These are phyloP conservation scores for Clarireedia hainanense DNA, from an alignment of 2,329 filamentous ascomycete species.

Conservation along the genomic window DNA sequence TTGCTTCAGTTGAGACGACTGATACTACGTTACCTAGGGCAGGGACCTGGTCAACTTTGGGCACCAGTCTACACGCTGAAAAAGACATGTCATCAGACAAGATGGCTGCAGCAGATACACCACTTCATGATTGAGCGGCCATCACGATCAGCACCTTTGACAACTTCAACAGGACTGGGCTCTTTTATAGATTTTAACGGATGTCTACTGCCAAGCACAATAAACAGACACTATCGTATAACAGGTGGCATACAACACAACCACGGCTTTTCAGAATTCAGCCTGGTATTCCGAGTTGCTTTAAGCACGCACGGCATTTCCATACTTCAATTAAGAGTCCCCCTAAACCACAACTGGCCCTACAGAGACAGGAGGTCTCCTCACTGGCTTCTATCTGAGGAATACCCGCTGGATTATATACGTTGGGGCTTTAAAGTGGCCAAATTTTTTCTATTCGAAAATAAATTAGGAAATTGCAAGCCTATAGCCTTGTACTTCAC, in stretches of 20 bases:
- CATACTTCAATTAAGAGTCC: too few relatives aligned
- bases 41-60: conserved; percentile 5
- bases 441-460: neutral
- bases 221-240: neutral
- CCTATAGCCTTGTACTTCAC: too few relatives aligned
- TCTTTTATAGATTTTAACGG: neutral
- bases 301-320: too few relatives aligned
- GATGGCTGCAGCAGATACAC: conserved; percentile 2
- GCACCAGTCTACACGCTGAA: conserved; percentile 1
- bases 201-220: neutral
- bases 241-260: neutral
- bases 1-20: neutral
- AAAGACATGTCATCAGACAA: conserved; percentile 3
- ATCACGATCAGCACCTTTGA: neutral
- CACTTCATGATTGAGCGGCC: neutral
- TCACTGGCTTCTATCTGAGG: too few relatives aligned
- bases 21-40: neutral
- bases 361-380: too few relatives aligned
- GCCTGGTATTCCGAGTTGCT: too few relatives aligned
- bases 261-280: too few relatives aligned
- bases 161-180: neutral
- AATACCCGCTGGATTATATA: too few relatives aligned
- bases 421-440: too few relatives aligned
- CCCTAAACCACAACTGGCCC: too few relatives aligned
- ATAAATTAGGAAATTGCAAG: neutral